These are phyloP conservation scores for Spiraea crenata DNA, from an alignment of 331 rosid species.

Conservation along the genomic window DNA sequence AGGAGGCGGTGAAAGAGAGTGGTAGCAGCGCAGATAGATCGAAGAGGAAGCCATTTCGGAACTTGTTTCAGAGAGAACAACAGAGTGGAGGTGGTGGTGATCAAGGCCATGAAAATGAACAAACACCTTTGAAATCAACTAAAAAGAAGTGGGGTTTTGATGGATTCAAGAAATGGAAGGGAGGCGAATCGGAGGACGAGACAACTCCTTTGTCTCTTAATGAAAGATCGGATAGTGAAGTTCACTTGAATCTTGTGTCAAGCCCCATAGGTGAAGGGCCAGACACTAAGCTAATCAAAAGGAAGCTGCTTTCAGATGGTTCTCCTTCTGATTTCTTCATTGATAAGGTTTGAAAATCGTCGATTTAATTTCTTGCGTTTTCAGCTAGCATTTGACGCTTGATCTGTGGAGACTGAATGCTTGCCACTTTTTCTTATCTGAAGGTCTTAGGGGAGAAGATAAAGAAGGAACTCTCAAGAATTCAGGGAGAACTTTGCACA, in stretches of 20 bases:
- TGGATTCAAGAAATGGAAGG: slow-evolving; percentile 68
- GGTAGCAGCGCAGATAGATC: slow-evolving; percentile 29
- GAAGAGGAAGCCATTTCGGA: slow-evolving; percentile 73
- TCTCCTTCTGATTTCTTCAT: slow-evolving; percentile 79
- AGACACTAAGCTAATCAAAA: slow-evolving; percentile 58
- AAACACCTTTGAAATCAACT: slow-evolving; percentile 41
- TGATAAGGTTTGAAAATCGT: slow-evolving; percentile 62
- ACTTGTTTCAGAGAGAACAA: slow-evolving; percentile 65
- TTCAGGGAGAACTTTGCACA: slow-evolving; percentile 70
- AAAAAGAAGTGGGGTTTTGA: slow-evolving; percentile 60
- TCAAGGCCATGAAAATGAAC: slow-evolving; percentile 27
- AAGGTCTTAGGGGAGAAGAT: slow-evolving; percentile 77
- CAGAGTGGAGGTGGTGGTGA: slow-evolving; percentile 28
- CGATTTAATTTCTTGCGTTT: neutral
- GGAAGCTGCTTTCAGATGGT: slow-evolving; percentile 69
- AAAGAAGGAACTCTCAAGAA: slow-evolving; percentile 78
- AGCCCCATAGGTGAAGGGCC: slow-evolving; percentile 60
- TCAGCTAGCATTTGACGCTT: slow-evolving; percentile 1
- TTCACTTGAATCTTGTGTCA: slow-evolving; percentile 30
- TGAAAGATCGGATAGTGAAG: slow-evolving; percentile 62
- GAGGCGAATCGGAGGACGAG: slow-evolving; percentile 64
- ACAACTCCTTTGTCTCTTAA: slow-evolving; percentile 73
- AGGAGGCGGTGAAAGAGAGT: slow-evolving; percentile 19
- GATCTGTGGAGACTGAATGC: neutral
- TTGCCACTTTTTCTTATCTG: neutral